Base-by-base conservation (phyloP, 306 rosid genomes). In the Canavalia ensiformis region DNA sequence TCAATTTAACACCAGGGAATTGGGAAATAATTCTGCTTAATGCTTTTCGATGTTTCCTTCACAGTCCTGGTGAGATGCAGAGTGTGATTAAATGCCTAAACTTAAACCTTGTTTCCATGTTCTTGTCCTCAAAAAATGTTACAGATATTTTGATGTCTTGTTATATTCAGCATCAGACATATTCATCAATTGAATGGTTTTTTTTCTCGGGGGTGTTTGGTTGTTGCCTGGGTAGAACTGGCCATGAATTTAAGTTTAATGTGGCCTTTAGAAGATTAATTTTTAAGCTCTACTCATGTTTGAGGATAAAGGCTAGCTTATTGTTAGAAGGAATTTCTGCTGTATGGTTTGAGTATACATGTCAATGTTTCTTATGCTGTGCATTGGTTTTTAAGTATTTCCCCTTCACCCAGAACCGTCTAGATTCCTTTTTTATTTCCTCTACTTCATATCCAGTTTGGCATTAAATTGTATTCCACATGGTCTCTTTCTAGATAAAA, bases 391-490 rank as follows among this genome's bases (percentile, higher is more conserved):
- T 54, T 54, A 50, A 81, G 69, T 31, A 28, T 77, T 57, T 54
- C 35, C 54, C 54, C 37, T 52, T 72, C 7, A 2, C 33, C n/a
- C 0, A 0, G 42, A 58, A 29, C 29, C 42, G 35, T 59, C 30
- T 11, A 59, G 46, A 8, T 60, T 28, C 25, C 25, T 18, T 52
- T 37, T 33, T 44, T 54, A 6, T 13, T 51, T 13, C 6, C 25
- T 82, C 60, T 77, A 74, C 76, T 72, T 78, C 68, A 31, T 7
- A 44, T 74, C 51, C 34, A 75, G n/a, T 66, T 75, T 83, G 29
- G 52, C 49, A 41, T 44, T 66, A 29, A 42, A 69, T 73, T 44
- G 33, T 68, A 41, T 65, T 42, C 29, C 0, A 1, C 41, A 1
- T 29, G 13, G 9, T 83, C 54, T 54, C 44, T 7, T 39, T 41